Percentiles rank a stretch among this genome's conserved stretches.
Evolutionary conservation across 495 filamentous ascomycete genomes (phyloP).

Genomic region (Daldinia concentrica): DNA sequence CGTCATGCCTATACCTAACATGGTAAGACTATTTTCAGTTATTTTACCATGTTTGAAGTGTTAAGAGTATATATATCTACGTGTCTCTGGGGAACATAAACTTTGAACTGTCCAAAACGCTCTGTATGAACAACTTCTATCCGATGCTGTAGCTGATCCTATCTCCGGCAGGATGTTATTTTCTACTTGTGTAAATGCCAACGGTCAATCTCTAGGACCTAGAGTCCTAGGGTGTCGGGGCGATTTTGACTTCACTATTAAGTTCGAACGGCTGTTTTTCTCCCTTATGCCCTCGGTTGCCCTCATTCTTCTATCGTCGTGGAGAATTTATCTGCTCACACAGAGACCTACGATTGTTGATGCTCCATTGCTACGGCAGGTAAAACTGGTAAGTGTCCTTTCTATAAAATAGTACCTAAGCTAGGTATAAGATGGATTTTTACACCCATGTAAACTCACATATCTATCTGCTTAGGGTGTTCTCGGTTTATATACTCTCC

Average conservation of each 20-base stretch:
- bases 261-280: constrained; percentile 59
- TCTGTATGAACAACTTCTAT: neutral
- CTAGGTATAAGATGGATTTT: neutral
- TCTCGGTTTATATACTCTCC: constrained; percentile 43
- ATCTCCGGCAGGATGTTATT: constrained; percentile 19
- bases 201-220: constrained; percentile 35
- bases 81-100: neutral
- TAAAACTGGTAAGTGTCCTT: constrained; percentile 50
- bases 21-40: neutral
- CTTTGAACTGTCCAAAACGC: neutral
- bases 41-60: neutral
- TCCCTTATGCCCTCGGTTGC: constrained; percentile 53
- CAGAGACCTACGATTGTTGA: constrained; percentile 50
- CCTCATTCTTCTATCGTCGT: constrained; percentile 52
- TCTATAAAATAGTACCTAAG: neutral
- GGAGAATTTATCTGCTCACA: constrained; percentile 46
- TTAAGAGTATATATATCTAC: too few relatives aligned
- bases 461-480: constrained; percentile 17
- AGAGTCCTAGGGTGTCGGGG: constrained; percentile 37
- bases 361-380: constrained; percentile 46
- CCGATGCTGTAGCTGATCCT: neutral
- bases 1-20: neutral
- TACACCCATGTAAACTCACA: neutral
- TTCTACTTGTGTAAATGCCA: constrained; percentile 19
- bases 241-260: constrained; percentile 59